These are phyloP conservation scores for Solanum paucissectum DNA, from an alignment of 257 asterid species.

Conservation along the genomic window DNA sequence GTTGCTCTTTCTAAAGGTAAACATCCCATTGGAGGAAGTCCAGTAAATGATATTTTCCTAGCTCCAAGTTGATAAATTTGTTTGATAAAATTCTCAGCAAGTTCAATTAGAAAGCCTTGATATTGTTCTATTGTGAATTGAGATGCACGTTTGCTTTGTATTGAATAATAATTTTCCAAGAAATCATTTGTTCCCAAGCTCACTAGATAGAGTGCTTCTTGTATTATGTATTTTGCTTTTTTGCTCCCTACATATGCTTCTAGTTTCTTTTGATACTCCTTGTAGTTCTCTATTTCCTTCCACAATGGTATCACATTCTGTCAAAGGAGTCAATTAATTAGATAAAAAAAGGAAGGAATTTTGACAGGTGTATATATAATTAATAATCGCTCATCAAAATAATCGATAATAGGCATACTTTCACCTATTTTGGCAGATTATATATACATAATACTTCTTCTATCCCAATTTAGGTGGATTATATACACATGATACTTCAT, in stretches of 20 bases:
- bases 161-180: conserved; percentile 75
- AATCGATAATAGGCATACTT: not conserved
- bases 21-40: conserved; percentile 97
- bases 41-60: conserved; percentile 54
- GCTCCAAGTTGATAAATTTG: conserved; percentile 59
- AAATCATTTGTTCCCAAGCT: conserved; percentile 92
- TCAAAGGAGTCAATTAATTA: not conserved
- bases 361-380: not conserved
- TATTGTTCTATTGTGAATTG: conserved; percentile 52
- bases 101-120: conserved; percentile 32
- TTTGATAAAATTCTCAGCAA: conserved; percentile 45
- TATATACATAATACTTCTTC: not conserved
- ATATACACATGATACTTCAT: not conserved
- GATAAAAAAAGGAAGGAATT: not conserved
- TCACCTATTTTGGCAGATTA: not conserved
- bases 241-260: conserved; percentile 30
- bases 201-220: conserved; percentile 50
- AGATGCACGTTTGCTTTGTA: conserved; percentile 26
- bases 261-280: conserved; percentile 53
- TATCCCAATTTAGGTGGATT: not conserved
- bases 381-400: not conserved
- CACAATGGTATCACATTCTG: conserved; percentile 88
- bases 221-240: conserved; percentile 33
- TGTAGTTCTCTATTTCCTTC: conserved; percentile 75
- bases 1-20: conserved; percentile 72